phyloP scores from a whole-genome alignment of 768 basidiomycete species.

The Tylopilus rubrobrunneus region DNA sequence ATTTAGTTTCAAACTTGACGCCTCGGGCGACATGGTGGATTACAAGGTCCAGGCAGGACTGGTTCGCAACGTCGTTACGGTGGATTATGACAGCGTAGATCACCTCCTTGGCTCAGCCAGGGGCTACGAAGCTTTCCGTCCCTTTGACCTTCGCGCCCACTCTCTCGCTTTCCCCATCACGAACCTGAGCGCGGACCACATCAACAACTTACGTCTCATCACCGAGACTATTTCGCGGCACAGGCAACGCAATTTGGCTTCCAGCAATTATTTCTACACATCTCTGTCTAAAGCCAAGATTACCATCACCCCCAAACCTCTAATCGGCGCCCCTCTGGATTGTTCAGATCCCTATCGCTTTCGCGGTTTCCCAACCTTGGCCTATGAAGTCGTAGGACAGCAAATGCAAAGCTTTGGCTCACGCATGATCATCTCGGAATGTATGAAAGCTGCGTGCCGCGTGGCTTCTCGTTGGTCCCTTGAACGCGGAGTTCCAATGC shows the following conservation, averaged over 20 bases:
- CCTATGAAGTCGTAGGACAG: conserved; percentile 39
- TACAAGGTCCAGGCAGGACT: conserved; percentile 67
- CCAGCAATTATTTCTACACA: conserved; percentile 24
- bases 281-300: conserved; percentile 28
- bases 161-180: background rate
- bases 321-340: conserved; percentile 29
- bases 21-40: conserved; percentile 63
- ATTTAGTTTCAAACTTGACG: conserved; percentile 71
- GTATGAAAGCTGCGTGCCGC: conserved; percentile 78
- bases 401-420: conserved; percentile 37
- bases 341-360: conserved; percentile 29
- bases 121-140: conserved; percentile 12
- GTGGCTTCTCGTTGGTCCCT: conserved; percentile 68
- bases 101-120: conserved; percentile 34
- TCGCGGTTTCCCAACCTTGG: conserved; percentile 49
- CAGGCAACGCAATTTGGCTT: conserved; percentile 19
- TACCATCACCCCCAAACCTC: conserved; percentile 25
- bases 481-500: conserved; percentile 55
- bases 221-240: conserved; percentile 25
- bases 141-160: conserved; percentile 15
- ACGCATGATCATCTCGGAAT: conserved; percentile 64
- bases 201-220: conserved; percentile 31
- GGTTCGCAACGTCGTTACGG: conserved; percentile 58
- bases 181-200: conserved; percentile 15
- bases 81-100: conserved; percentile 72